A percentile compares a stretch with the other conserved stretches of the same genome.
phyloP scores from a whole-genome alignment of 2,329 filamentous ascomycete species.

The Colletotrichum melonis region DNA sequence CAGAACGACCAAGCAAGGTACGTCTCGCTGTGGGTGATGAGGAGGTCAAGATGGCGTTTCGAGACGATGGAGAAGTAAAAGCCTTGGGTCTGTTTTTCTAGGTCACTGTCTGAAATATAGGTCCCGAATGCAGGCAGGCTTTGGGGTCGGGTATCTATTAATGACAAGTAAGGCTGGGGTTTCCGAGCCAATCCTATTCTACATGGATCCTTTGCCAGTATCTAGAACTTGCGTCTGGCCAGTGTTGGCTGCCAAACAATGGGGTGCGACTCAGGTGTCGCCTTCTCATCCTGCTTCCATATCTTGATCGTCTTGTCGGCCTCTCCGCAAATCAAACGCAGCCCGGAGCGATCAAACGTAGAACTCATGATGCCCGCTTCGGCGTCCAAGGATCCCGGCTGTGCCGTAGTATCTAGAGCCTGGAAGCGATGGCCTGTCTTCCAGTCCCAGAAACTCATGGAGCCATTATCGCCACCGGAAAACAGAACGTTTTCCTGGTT shows the following conservation, averaged over 20 bases:
- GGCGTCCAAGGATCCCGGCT: conserved; percentile 92
- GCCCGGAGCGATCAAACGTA: conserved; percentile 88
- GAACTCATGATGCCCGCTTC: conserved; percentile 96
- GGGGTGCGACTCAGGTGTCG: conserved; percentile 91
- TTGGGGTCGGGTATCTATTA: conserved; percentile 25
- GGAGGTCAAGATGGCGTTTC: conserved; percentile 87
- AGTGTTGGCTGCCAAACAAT: conserved; percentile 91
- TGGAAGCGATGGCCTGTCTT: conserved; percentile 96
- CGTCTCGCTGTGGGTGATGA: conserved; percentile 89
- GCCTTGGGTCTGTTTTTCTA: conserved; percentile 73
- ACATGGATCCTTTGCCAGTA: conserved; percentile 53
- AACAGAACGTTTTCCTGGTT: conserved; percentile 97
- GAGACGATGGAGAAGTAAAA: conserved; percentile 88
- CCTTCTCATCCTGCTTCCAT: conserved; percentile 93
- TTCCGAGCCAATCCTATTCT: neutral
- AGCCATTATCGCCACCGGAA: conserved; percentile 93
- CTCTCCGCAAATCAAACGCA: conserved; percentile 93
- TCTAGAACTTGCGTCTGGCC: conserved; percentile 74
- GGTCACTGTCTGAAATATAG: neutral
- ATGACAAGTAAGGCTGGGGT: neutral
- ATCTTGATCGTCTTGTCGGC: conserved; percentile 99
- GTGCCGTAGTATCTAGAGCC: conserved; percentile 87
- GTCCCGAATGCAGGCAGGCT: neutral
- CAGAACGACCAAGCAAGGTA: conserved; percentile 89
- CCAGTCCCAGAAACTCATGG: conserved; percentile 99